phyloP scores from a whole-genome alignment of 169 alveolate species.

The Plasmodium gaboni region DNA sequence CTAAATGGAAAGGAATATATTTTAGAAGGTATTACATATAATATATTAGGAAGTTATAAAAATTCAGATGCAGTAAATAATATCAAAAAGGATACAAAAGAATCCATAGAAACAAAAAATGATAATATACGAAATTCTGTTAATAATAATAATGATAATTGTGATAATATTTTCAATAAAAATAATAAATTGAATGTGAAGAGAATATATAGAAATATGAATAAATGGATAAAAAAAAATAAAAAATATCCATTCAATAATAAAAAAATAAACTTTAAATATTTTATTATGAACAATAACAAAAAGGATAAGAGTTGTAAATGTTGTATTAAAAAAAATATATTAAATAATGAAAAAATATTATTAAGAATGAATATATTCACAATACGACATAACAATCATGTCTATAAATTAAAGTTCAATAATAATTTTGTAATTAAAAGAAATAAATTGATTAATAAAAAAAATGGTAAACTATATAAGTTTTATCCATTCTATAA shows the following conservation, averaged over 20 bases:
- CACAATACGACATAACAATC: constrained; percentile 27
- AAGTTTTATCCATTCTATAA: too few species aligned
- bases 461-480: too few species aligned
- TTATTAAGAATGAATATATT: constrained; percentile 42
- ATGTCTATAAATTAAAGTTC: constrained; percentile 47
- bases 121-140: not conserved
- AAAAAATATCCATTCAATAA: not conserved
- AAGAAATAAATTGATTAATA: not conserved
- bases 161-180: not conserved
- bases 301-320: constrained; percentile 15
- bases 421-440: constrained; percentile 21
- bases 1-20: constrained; percentile 3
- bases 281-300: not conserved
- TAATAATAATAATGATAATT: not conserved
- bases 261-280: not conserved
- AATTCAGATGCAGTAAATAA: not conserved
- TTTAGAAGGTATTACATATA: not conserved
- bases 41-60: not conserved
- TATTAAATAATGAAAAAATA: constrained; percentile 9
- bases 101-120: not conserved
- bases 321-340: constrained; percentile 26
- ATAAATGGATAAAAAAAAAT: not conserved
- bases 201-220: not conserved
- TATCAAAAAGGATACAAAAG: not conserved
- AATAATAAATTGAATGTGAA: not conserved